Evolutionary conservation across 2,329 filamentous ascomycete genomes (phyloP), one percentile per base, ranked within the genome.

Genomic region (Ophiosphaerella herpotricha): DNA sequence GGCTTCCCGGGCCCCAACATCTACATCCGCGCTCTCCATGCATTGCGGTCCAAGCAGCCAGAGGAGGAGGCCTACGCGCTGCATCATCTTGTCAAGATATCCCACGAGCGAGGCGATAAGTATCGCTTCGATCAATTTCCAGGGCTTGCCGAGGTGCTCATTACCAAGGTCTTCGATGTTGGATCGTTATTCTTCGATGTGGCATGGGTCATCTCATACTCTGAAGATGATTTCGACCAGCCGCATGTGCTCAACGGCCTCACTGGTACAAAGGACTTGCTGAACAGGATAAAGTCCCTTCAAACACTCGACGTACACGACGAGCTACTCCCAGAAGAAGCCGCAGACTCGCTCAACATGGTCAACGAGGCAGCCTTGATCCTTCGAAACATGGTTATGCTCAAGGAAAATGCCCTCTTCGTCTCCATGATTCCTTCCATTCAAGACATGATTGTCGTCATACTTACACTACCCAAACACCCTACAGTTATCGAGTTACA

Each of bases 81-180:
- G 9, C 91, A 96, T 63, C 93, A 97, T 64, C 77, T 97, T 4
- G 91, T 97, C 52, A 96, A 96, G 70, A 97, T 97, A 24, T 97
- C 92, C 0, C 94, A 88, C 67, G 92, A 97, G 72, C 85, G 92
- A 37, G 93, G 93, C 39, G 94, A 97, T 70, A 96, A 96, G 73
- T 97, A 96, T 75, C 89, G 90, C 53, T 97, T 97, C 60, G 91
- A 96, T 62, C 89, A 90, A 5, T 97, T 97, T 61, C 88, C 90
- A 1, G 87, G 90, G 8, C 81, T 99, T 24, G 90, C 91, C 0
- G 94, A 97, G 72, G 89, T 90, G 3, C 81, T 99, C 8, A 85
- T 96, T 47, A 88, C 91, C 54, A 95, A 95, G 67, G 86, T 89
- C 2, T 78, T 97, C 42, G 85, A 92, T 55, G 82, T 96, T 35